Conservation (phyloP, 129 eudicot species). For the Chrysanthemum makinoi region DNA sequence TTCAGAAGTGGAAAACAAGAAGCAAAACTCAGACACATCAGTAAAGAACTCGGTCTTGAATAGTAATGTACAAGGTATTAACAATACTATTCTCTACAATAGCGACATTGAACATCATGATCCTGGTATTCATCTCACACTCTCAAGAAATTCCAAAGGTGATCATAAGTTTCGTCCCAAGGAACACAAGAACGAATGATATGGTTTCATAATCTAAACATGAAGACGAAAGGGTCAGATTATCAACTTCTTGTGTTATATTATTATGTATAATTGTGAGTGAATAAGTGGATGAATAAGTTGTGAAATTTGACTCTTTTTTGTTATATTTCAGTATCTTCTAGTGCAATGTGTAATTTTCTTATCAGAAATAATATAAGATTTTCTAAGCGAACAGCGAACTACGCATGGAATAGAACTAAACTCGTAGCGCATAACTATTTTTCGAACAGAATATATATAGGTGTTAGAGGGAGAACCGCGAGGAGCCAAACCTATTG, state of each 20-base stretch:
- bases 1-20: slow-evolving; percentile 22
- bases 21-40: slow-evolving; percentile 20
- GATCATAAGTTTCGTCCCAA: slow-evolving; percentile 19
- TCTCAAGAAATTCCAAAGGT: slow-evolving; percentile 34
- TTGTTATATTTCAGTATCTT: slow-evolving; percentile 16
- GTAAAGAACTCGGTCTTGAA: slow-evolving; percentile 45
- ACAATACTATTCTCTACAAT: slow-evolving; percentile 49
- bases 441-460: too few species aligned
- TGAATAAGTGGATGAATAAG: slow-evolving; percentile 25
- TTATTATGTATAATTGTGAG: background rate
- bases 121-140: slow-evolving; percentile 56
- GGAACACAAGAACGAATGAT: slow-evolving; percentile 13
- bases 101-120: slow-evolving; percentile 41
- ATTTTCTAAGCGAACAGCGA: too few species aligned
- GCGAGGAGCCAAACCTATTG: too few species aligned
- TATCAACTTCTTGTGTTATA: slow-evolving; percentile 13
- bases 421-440: too few species aligned
- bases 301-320: slow-evolving; percentile 19
- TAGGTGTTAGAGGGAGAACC: too few species aligned
- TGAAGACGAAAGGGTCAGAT: slow-evolving; percentile 23
- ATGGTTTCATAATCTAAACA: slow-evolving; percentile 10
- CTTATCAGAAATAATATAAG: slow-evolving; percentile 10
- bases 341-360: slow-evolving; percentile 11
- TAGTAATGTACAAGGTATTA: slow-evolving; percentile 73
- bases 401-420: too few species aligned